Percentiles rank a stretch among this genome's conserved stretches.
Evolutionary conservation across 768 basidiomycete genomes (phyloP).

Genomic region (Termitomyces sp.): DNA sequence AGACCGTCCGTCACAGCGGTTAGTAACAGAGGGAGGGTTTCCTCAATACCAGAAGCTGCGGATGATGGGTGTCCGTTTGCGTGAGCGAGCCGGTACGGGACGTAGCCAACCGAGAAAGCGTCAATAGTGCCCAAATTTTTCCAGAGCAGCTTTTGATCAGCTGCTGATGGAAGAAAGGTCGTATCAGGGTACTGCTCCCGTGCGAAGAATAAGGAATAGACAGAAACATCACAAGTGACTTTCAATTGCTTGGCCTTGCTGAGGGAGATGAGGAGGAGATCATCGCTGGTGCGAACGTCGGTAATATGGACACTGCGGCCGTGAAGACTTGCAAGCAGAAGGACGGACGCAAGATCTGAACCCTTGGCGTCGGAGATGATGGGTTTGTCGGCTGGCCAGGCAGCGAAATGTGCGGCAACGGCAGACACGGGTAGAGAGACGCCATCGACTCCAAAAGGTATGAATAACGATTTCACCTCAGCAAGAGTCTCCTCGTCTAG

Average conservation of each 20-base stretch:
- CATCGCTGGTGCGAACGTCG: conserved; percentile 81
- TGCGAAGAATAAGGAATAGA: conserved; percentile 88
- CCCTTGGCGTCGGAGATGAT: conserved; percentile 92
- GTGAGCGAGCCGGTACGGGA: conserved; percentile 69
- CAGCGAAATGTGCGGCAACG: conserved; percentile 81
- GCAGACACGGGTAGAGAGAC: conserved; percentile 56
- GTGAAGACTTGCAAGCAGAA: conserved; percentile 91
- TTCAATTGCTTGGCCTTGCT: conserved; percentile 92
- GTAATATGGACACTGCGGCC: conserved; percentile 86
- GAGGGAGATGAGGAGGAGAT: conserved; percentile 84
- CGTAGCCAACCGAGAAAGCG: conserved; percentile 83
- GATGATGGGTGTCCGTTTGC: conserved; percentile 58
- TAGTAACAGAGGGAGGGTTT: conserved; percentile 82
- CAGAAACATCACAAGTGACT: conserved; percentile 93
- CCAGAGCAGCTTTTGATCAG: conserved; percentile 85
- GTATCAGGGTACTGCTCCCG: conserved; percentile 66
- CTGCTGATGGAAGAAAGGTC: conserved; percentile 58
- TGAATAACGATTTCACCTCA: conserved; percentile 81
- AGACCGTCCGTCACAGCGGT: conserved; percentile 78
- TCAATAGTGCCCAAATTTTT: conserved; percentile 79
- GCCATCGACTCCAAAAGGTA: conserved; percentile 59
- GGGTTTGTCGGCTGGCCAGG: conserved; percentile 89
- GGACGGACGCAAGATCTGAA: conserved; percentile 86
- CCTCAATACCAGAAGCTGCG: conserved; percentile 76
- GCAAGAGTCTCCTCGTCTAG: conserved; percentile 73